phyloP scores from a whole-genome alignment of 2,329 filamentous ascomycete species.

The Zymoseptoria passerinii region DNA sequence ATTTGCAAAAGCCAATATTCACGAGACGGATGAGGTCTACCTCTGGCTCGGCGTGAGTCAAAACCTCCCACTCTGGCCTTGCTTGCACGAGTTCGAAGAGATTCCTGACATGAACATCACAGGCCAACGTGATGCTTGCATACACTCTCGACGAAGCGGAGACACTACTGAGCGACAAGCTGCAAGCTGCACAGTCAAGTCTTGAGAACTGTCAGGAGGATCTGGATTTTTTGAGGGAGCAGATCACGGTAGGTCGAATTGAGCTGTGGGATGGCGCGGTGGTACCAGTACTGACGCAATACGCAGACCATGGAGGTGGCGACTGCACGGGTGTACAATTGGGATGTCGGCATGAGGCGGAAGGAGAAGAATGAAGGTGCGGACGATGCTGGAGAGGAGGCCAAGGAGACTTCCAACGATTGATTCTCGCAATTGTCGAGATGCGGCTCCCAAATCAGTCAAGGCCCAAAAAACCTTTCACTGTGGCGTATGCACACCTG shows the following conservation, averaged over 20 bases:
- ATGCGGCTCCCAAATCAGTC: not conserved
- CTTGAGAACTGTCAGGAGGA: constrained; percentile 91
- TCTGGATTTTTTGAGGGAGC: constrained; percentile 86
- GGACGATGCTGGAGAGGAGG: constrained; percentile 9
- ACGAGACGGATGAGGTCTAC: constrained; percentile 82
- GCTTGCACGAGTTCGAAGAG: not conserved
- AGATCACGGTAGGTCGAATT: constrained; percentile 68
- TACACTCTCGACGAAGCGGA: constrained; percentile 88
- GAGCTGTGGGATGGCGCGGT: constrained; percentile 1
- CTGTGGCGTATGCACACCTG: not conserved
- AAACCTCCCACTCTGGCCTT: not conserved
- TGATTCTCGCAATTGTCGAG: not conserved
- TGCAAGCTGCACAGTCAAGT: constrained; percentile 69
- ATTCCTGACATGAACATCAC: not conserved
- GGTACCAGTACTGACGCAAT: constrained; percentile 13
- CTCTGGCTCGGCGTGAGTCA: constrained; percentile 80
- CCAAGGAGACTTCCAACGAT: constrained; percentile 5
- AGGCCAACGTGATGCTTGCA: constrained; percentile 95
- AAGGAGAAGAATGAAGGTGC: constrained; percentile 65
- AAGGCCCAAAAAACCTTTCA: not conserved
- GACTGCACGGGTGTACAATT: constrained; percentile 95
- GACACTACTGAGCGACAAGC: constrained; percentile 65
- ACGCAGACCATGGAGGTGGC: constrained; percentile 90
- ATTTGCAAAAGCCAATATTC: constrained; percentile 77
- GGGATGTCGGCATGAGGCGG: constrained; percentile 91